A percentile compares a stretch with the other conserved stretches of the same genome.
These are phyloP conservation scores for Inonotus hispidus DNA, from an alignment of 1,284 basidiomycete species.

Conservation along the genomic window DNA sequence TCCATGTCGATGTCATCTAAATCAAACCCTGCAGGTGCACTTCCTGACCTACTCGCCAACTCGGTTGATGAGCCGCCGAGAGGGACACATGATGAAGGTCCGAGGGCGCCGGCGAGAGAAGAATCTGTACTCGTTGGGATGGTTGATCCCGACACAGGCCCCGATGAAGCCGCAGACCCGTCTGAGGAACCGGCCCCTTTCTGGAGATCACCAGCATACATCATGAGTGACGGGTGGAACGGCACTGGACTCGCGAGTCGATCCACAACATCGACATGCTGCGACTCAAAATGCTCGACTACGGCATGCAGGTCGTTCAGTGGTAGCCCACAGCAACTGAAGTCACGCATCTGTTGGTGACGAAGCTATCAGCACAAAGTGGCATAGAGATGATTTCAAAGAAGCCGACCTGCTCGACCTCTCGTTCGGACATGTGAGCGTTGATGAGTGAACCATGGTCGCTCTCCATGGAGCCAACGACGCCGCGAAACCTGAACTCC, in stretches of 20 bases:
- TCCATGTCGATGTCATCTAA: constrained; percentile 17
- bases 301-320: constrained; percentile 80
- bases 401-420: constrained; percentile 47
- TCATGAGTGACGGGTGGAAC: constrained; percentile 17
- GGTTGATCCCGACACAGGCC: constrained; percentile 20
- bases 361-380: not conserved
- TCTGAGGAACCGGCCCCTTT: not conserved
- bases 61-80: not conserved
- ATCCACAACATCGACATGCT: constrained; percentile 69
- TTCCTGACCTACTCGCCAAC: not conserved
- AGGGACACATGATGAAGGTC: not conserved
- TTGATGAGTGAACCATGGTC: constrained; percentile 60
- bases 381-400: constrained; percentile 4
- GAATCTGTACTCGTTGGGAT: constrained; percentile 19
- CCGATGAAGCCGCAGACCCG: not conserved
- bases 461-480: constrained; percentile 54
- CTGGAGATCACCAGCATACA: not conserved
- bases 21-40: constrained; percentile 3
- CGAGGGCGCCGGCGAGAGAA: constrained; percentile 13
- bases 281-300: constrained; percentile 82
- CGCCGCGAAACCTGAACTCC: constrained; percentile 44
- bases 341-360: constrained; percentile 60
- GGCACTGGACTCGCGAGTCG: not conserved
- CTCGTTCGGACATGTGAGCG: constrained; percentile 41
- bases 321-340: constrained; percentile 77